A percentile compares a stretch with the other conserved stretches of the same genome.
These are phyloP conservation scores for Cardiospermum halicacabum DNA, from an alignment of 345 rosid species.

Conservation along the genomic window DNA sequence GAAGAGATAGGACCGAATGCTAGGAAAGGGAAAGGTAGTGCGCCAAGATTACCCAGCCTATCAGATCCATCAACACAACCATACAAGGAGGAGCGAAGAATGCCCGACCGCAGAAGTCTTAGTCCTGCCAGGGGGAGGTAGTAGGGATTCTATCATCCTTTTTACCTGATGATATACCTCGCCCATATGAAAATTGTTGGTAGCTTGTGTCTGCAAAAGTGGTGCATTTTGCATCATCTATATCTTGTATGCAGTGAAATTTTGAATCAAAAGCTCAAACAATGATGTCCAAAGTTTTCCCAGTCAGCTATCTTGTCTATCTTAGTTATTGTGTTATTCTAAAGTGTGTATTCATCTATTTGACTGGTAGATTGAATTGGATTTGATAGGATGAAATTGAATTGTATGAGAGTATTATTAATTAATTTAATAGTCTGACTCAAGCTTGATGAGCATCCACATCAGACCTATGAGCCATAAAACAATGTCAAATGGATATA, in stretches of 20 bases:
- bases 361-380: no score
- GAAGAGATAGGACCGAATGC: conserved; percentile 98
- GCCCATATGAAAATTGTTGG: background rate
- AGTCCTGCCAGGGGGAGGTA: conserved; percentile 39
- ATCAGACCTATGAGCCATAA: no score
- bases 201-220: background rate
- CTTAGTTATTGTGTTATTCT: background rate
- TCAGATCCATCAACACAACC: conserved; percentile 82
- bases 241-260: background rate
- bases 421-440: no score
- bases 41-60: conserved; percentile 73
- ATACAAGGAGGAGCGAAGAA: conserved; percentile 62
- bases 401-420: no score
- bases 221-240: background rate
- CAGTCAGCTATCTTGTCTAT: background rate
- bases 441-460: no score
- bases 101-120: conserved; percentile 24
- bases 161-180: no score
- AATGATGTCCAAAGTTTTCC: background rate
- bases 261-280: background rate
- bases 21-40: conserved; percentile 88
- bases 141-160: background rate
- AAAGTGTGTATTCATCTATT: no score
- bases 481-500: no score
- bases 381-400: no score